Evolutionary conservation across 1,284 basidiomycete genomes (phyloP), one percentile per base, ranked within the genome.

Genomic region (Trichosporon sp.): DNA sequence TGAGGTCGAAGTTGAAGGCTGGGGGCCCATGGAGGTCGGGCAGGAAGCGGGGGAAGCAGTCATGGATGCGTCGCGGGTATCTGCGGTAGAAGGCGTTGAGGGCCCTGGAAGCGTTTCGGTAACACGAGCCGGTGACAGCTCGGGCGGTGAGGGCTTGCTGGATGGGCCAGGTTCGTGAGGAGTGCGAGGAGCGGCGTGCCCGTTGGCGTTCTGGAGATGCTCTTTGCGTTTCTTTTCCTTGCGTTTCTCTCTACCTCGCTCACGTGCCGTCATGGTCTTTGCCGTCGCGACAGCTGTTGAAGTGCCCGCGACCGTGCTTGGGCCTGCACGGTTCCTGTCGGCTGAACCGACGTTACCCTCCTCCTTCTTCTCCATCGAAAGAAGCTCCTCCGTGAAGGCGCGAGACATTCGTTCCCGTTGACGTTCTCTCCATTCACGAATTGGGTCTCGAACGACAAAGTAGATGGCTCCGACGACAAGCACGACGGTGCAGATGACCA

Each of bases 401-500:
- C 75, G 75, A 21, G 76, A 77, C 16, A 78, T 37, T 4, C 66
- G 71, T 68, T 81, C 80, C 46, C 75, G 72, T 11, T 78, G 69
- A n/a, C 75, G 66, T 10, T 66, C 70, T 8, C 73, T 71, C 75
- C 73, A 79, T 7, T 70, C 66, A 8, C 72, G 72, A 19, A 80
- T 71, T 0, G 80, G 80, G 48, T 76, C 76, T 2, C 78, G 77
- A 12, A 82, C 61, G 51, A 79, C 76, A 71, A 81, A 81, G 73
- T 80, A 82, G 65, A 81, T 73, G 26, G 77, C 78, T 12, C 80
- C 80, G 46, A 83, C 56, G 61, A 77, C 70, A 37, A 82, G 73
- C n/a, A 79, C 77, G n/a, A 80, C 73, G 43, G 75, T 77, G 73
- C 80, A 80, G 21, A 82, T 78, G 37, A 81, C 69, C n/a, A 83